phyloP scores from a whole-genome alignment of 805 yeast species.

The Aciculoconidium aculeatum region DNA sequence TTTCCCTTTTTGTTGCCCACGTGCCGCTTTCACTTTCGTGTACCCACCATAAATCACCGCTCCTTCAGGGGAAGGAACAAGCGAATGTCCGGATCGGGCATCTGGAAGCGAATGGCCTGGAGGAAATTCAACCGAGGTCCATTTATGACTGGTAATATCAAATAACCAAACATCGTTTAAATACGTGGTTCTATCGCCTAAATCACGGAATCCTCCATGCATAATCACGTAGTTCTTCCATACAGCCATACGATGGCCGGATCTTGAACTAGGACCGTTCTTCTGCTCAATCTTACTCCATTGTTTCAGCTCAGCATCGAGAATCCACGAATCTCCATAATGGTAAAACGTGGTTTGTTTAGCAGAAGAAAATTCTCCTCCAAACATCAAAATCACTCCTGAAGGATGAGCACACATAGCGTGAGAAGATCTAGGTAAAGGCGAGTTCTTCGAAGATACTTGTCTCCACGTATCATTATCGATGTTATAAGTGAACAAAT shows the following conservation, averaged over 20 bases:
- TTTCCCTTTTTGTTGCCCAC: slow-evolving; percentile 87
- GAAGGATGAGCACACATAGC: slow-evolving; percentile 91
- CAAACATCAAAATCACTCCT: slow-evolving; percentile 80
- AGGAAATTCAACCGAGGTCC: slow-evolving; percentile 88
- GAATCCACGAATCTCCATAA: slow-evolving; percentile 92
- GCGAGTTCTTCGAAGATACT: slow-evolving; percentile 75
- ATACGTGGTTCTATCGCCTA: slow-evolving; percentile 79
- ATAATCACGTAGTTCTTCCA: slow-evolving; percentile 89
- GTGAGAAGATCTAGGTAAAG: slow-evolving; percentile 90
- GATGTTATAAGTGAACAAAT: slow-evolving; percentile 63
- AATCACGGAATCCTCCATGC: slow-evolving; percentile 90
- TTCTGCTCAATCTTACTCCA: slow-evolving; percentile 84
- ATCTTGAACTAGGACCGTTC: slow-evolving; percentile 75
- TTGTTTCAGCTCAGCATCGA: slow-evolving; percentile 78
- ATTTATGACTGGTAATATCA: slow-evolving; percentile 81
- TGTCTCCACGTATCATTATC: slow-evolving; percentile 80
- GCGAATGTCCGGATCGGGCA: slow-evolving; percentile 88
- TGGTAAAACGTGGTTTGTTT: slow-evolving; percentile 94
- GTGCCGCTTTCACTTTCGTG: slow-evolving; percentile 83
- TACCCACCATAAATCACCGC: slow-evolving; percentile 90
- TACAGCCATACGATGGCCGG: slow-evolving; percentile 84
- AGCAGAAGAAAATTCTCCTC: slow-evolving; percentile 96
- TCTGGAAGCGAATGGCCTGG: slow-evolving; percentile 78
- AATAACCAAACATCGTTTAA: slow-evolving; percentile 86
- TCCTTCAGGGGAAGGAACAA: slow-evolving; percentile 75